These are phyloP conservation scores for Cladosporium velox DNA, from an alignment of 2,329 filamentous ascomycete genomes.

Conservation along the genomic window DNA sequence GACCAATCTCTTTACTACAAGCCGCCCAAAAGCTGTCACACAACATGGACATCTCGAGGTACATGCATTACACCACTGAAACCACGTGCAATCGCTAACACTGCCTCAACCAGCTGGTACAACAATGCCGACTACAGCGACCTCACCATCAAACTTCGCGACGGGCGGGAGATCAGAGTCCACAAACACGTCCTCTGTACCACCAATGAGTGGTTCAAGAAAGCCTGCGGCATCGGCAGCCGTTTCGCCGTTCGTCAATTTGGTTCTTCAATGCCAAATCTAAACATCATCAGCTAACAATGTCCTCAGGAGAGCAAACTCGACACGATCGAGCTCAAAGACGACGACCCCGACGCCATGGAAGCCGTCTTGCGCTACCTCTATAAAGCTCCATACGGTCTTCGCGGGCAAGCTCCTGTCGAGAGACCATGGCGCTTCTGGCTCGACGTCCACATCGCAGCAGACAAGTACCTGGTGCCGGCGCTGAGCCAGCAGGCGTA, in stretches of 20 bases:
- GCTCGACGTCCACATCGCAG: background rate
- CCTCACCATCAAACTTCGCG: conserved; percentile 1
- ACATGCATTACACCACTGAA: no score
- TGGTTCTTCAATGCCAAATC: no score
- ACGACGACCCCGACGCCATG: background rate
- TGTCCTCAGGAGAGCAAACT: background rate
- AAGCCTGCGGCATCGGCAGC: background rate
- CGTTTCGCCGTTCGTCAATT: background rate
- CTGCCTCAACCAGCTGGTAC: background rate
- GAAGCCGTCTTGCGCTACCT: background rate
- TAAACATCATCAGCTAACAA: background rate
- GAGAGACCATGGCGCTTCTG: background rate
- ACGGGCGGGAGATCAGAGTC: conserved; percentile 1
- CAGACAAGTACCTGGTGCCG: conserved; percentile 9
- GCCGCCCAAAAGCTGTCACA: no score
- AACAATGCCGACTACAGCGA: background rate
- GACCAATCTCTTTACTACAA: no score
- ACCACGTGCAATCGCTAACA: no score
- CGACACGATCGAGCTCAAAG: background rate
- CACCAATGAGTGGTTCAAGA: background rate
- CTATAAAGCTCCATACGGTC: background rate
- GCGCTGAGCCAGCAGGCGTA: background rate
- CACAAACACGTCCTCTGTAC: conserved; percentile 2
- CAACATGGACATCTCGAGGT: background rate
- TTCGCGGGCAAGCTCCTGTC: background rate